Evolutionary conservation across 345 rosid genomes (phyloP).

Genomic region (Brassica juncea): DNA sequence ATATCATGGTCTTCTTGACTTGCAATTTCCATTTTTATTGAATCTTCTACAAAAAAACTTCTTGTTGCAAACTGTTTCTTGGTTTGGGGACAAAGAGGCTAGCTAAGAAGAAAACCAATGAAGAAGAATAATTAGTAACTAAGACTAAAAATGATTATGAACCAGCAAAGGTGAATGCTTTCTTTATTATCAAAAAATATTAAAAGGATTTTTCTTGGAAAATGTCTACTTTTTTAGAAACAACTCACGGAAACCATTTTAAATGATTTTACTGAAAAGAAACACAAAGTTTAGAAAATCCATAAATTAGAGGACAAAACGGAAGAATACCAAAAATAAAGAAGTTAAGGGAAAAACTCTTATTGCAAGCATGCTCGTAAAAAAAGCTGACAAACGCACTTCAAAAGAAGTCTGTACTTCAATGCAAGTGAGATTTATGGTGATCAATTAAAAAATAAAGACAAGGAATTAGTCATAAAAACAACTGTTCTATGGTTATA

Average conservation of each 20-base stretch:
- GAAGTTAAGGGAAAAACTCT: constrained; percentile 2
- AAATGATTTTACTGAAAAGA: constrained; percentile 2
- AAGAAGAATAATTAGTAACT: constrained; percentile 16
- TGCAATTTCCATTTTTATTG: constrained; percentile 58
- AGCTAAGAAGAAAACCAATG: constrained; percentile 21
- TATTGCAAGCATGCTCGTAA: constrained; percentile 37
- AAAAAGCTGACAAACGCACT: constrained; percentile 43
- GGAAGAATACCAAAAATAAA: constrained; percentile 24
- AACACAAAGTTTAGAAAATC: constrained; percentile 2
- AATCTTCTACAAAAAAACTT: not conserved
- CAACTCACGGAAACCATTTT: constrained; percentile 35
- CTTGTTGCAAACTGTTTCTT: constrained; percentile 28
- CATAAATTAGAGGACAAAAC: constrained; percentile 36
- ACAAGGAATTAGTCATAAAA: constrained; percentile 14
- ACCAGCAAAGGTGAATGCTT: constrained; percentile 14
- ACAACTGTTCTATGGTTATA: not conserved
- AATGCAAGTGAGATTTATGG: constrained; percentile 27
- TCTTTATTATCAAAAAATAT: not conserved
- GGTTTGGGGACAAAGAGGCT: constrained; percentile 38
- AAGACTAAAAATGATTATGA: constrained; percentile 26
- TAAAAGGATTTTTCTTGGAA: not conserved
- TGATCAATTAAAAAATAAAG: not conserved
- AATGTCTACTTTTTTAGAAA: constrained; percentile 27
- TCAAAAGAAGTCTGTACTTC: constrained; percentile 36
- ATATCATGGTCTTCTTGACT: constrained; percentile 65